Evolutionary conservation across 208 protist genomes (phyloP), one percentile per base, ranked within the genome.

Genomic region (Spongospora subterranea): DNA sequence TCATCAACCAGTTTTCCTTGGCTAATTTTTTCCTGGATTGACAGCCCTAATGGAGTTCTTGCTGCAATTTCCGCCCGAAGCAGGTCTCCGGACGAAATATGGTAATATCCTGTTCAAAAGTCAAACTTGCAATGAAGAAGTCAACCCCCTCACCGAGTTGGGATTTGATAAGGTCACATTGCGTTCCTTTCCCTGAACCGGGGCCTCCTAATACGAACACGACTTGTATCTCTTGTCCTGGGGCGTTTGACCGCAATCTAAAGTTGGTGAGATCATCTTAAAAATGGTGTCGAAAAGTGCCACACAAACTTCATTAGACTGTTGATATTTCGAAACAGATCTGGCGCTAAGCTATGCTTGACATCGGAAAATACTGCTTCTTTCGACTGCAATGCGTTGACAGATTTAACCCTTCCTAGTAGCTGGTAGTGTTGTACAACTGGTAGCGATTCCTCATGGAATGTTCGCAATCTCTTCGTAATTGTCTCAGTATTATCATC

Each of bases 401-500:
- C 40, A 6, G 17, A 40, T 35, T 13, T 6, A n/a, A 82, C 71
- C 35, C 40, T 6, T 6, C n/a, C 71, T 6, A 82, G 35, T 20
- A 45, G 71, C n/a, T 35, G 71, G n/a, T 82, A 82, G 35, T 82
- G 71, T n/a, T 82, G 17, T 13, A 82, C 71, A 43, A n/a, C 71
- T 6, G 71, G 71, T n/a, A 82, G 13, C 6, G 71, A 82, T 35
- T 82, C 71, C n/a, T 82, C 35, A 43, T 89, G 46, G 89, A 82
- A 96, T 0, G 93, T 95, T 0, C 0, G n/a, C 88, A 93, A 93
- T 0, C 95, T 90, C 93, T 96, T 96, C 1, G 77, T 64, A 88
- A 96, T 95, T 17, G 94, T 92, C 64, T 96, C 94, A 40, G 92
- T 45, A 93, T 96, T 96, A 93, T 96, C 95, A 88, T 96, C 95